Percentiles rank a stretch among this genome's conserved stretches.
phyloP scores from a whole-genome alignment of 208 protist species.

The Leishmania turanica region DNA sequence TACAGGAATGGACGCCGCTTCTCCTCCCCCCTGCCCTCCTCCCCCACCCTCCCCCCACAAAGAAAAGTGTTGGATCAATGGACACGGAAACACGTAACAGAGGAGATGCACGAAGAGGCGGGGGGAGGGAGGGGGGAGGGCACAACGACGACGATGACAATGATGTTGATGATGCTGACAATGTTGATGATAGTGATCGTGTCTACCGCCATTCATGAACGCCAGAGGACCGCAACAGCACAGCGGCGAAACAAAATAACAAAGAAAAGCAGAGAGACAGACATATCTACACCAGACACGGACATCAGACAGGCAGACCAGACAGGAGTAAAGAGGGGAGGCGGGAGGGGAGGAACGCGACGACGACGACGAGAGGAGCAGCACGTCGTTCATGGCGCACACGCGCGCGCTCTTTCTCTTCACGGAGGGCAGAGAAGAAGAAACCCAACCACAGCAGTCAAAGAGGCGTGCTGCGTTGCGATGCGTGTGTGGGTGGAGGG shows the following conservation, averaged over 20 bases:
- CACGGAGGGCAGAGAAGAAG: too few relatives aligned
- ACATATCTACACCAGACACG: background rate
- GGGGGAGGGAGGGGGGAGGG: background rate
- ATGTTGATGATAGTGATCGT: background rate
- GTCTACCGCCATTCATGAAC: background rate
- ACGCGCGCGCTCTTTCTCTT: too few relatives aligned
- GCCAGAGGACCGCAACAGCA: background rate
- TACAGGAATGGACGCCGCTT: too few relatives aligned
- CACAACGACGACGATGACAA: background rate
- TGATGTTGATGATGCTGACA: background rate
- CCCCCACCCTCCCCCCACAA: too few relatives aligned
- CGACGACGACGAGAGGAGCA: background rate
- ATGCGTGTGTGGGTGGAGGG: too few relatives aligned
- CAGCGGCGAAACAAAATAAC: background rate
- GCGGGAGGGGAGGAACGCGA: background rate
- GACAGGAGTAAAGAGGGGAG: background rate
- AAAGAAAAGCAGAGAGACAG: background rate
- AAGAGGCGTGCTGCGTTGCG: too few relatives aligned
- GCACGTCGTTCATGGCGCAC: too few relatives aligned
- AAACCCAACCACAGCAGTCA: background rate
- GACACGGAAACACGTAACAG: background rate
- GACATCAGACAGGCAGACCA: background rate
- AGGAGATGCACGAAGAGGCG: too few relatives aligned
- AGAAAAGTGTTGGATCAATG: too few relatives aligned
- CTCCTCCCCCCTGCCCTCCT: too few relatives aligned